These are phyloP conservation scores for Pestalotiopsis sp. DNA, from an alignment of 2,329 filamentous ascomycete species.

Conservation along the genomic window DNA sequence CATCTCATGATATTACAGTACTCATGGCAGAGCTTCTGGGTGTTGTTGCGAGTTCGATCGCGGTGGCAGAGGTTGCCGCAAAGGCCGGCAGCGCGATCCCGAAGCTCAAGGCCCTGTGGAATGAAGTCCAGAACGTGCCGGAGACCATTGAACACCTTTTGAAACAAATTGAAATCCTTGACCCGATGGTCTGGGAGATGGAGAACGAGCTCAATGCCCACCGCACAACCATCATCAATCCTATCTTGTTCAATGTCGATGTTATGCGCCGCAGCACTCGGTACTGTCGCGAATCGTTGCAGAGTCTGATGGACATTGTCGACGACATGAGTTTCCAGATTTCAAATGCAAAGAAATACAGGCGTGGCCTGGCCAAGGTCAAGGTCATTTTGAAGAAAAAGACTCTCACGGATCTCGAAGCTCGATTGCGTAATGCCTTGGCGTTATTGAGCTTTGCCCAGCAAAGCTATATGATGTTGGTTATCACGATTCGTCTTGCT, in stretches of 20 bases:
- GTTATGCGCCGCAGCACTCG: neutral
- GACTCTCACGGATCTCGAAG: neutral
- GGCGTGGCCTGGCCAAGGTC: neutral
- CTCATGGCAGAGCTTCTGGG: conserved; percentile 7
- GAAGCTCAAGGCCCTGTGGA: conserved; percentile 9
- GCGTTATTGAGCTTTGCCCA: neutral
- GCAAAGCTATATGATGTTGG: neutral
- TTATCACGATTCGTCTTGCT: too few relatives aligned
- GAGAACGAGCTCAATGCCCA: conserved; percentile 1
- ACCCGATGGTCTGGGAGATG: conserved; percentile 7
- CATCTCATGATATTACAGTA: neutral
- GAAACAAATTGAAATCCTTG: conserved; percentile 7
- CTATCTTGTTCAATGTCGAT: neutral
- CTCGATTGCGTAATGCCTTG: neutral
- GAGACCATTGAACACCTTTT: conserved; percentile 4
- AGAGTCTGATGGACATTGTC: neutral
- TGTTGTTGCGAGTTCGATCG: conserved; percentile 9
- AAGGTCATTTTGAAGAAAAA: neutral
- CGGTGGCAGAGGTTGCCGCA: conserved; percentile 7
- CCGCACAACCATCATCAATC: neutral
- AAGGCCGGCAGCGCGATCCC: neutral
- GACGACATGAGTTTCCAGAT: neutral
- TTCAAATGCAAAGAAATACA: neutral
- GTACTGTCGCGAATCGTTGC: neutral
- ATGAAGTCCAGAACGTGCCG: conserved; percentile 11